phyloP scores from a whole-genome alignment of 129 eudicot genomes.

The Tanacetum coccineum region DNA sequence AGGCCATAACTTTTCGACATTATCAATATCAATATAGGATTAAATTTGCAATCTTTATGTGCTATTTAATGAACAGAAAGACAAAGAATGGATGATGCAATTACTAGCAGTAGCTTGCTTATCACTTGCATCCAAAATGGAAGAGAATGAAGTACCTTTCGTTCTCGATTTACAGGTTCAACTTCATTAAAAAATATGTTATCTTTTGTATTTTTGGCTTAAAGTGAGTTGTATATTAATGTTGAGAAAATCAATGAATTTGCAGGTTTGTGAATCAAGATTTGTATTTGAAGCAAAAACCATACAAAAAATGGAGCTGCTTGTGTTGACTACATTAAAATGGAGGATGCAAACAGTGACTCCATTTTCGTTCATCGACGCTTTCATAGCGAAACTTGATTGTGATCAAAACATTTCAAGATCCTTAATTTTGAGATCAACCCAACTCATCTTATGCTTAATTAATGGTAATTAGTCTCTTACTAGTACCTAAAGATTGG shows the following conservation, averaged over 20 bases:
- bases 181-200: constrained; percentile 1
- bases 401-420: constrained; percentile 41
- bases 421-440: constrained; percentile 39
- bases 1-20: not conserved
- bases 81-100: not conserved
- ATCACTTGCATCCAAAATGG: not conserved
- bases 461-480: constrained; percentile 38
- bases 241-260: constrained; percentile 15
- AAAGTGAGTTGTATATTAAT: constrained; percentile 6
- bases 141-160: constrained; percentile 19
- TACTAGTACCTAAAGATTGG: too few species aligned
- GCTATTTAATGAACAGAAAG: not conserved
- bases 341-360: constrained; percentile 86
- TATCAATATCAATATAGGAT: too few species aligned
- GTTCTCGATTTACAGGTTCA: constrained; percentile 65
- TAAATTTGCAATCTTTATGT: not conserved
- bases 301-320: constrained; percentile 77
- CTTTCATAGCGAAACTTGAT: constrained; percentile 51
- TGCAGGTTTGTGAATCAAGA: constrained; percentile 54
- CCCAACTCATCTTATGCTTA: constrained; percentile 55
- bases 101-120: not conserved
- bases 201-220: constrained; percentile 1
- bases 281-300: constrained; percentile 68
- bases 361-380: constrained; percentile 65
- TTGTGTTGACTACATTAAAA: constrained; percentile 66